A percentile compares a stretch with the other conserved stretches of the same genome.
These are phyloP conservation scores for Clonostachys rhizophaga DNA, from an alignment of 2,329 filamentous ascomycete species.

Conservation along the genomic window DNA sequence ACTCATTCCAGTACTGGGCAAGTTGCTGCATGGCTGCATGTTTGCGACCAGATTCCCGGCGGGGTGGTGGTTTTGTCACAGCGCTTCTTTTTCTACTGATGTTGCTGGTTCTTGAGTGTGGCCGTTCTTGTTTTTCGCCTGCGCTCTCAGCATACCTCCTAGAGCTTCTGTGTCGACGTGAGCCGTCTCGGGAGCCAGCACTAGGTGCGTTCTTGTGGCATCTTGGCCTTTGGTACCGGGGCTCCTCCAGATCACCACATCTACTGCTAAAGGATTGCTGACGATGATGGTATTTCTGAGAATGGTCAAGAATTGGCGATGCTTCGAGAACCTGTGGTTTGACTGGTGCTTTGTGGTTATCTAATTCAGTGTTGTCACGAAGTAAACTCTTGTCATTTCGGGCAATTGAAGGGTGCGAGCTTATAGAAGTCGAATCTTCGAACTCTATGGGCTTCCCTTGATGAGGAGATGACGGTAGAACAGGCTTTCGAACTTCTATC, in stretches of 20 bases:
- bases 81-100: constrained; percentile 20
- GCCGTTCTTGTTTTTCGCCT: background rate
- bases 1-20: constrained; percentile 25
- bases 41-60: constrained; percentile 14
- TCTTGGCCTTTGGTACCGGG: constrained; percentile 3
- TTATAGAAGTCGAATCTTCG: too few relatives aligned
- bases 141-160: too few relatives aligned
- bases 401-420: too few relatives aligned
- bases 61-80: constrained; percentile 6
- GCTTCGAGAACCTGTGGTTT: too few relatives aligned
- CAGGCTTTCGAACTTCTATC: too few relatives aligned
- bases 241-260: constrained; percentile 24
- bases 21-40: constrained; percentile 21
- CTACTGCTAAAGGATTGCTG: constrained; percentile 6
- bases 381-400: too few relatives aligned
- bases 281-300: background rate
- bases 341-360: too few relatives aligned
- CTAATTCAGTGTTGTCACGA: too few relatives aligned
- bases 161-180: too few relatives aligned
- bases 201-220: background rate
- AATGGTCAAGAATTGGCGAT: too few relatives aligned
- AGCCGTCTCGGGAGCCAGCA: background rate
- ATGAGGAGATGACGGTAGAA: too few relatives aligned
- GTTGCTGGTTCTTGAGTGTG: constrained; percentile 20
- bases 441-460: too few relatives aligned